Percentiles rank a stretch among this genome's conserved stretches.
Evolutionary conservation across 2,329 filamentous ascomycete species (phyloP).

Genomic region (Aspergillaceae sp.): DNA sequence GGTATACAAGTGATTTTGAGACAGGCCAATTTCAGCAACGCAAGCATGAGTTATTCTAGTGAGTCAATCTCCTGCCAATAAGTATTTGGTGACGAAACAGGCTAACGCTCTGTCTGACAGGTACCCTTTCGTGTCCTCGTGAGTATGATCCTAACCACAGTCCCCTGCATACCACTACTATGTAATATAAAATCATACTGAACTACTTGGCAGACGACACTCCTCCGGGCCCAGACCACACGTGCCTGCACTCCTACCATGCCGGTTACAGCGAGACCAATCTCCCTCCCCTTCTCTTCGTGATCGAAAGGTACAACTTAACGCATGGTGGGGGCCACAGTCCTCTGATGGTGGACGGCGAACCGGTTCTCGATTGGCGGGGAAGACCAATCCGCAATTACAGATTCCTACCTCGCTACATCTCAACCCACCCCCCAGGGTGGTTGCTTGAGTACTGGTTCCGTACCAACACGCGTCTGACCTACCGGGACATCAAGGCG

Average conservation of each 20-base stretch:
- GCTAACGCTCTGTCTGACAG: no score
- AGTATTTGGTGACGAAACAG: no score
- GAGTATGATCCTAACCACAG: background rate
- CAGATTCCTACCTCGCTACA: constrained; percentile 20
- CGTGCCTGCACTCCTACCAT: constrained; percentile 17
- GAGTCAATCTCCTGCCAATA: no score
- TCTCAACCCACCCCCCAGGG: constrained; percentile 14
- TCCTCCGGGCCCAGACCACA: constrained; percentile 11
- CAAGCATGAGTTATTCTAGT: no score
- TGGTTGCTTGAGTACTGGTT: constrained; percentile 27
- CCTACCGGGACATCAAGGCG: constrained; percentile 21
- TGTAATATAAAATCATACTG: background rate
- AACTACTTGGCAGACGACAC: constrained; percentile 3
- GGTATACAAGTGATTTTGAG: no score
- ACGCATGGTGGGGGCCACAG: constrained; percentile 1
- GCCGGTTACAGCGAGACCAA: constrained; percentile 9
- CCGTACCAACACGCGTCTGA: constrained; percentile 18
- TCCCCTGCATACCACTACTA: background rate
- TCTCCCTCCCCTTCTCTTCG: constrained; percentile 18
- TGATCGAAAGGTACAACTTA: constrained; percentile 8
- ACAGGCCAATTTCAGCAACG: no score
- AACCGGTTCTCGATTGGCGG: constrained; percentile 5
- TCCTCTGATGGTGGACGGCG: constrained; percentile 10
- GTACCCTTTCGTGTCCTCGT: background rate
- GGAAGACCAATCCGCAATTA: constrained; percentile 15